These are phyloP conservation scores for Crucibulum laeve DNA, from an alignment of 768 basidiomycete genomes.

Conservation along the genomic window DNA sequence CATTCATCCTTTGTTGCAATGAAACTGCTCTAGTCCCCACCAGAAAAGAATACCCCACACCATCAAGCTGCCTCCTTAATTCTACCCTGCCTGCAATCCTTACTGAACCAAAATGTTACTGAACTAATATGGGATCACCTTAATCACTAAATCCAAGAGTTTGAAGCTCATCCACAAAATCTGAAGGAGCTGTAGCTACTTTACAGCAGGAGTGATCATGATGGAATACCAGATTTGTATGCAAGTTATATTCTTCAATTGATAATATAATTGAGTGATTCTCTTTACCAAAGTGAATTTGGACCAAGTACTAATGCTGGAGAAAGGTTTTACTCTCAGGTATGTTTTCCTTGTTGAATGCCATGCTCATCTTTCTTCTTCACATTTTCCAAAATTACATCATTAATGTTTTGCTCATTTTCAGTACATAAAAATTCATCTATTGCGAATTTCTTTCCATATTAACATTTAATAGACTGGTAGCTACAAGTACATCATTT, in stretches of 20 bases:
- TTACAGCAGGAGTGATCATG: slow-evolving; percentile 23
- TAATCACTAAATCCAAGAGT: neutral
- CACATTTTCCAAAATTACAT: neutral
- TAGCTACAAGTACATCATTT: too few relatives aligned
- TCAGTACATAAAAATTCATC: too few relatives aligned
- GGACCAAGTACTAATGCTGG: slow-evolving; percentile 19
- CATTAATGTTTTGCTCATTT: too few relatives aligned
- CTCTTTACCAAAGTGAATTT: slow-evolving; percentile 12
- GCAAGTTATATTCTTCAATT: slow-evolving; percentile 12
- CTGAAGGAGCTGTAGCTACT: slow-evolving; percentile 17
- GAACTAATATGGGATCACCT: slow-evolving; percentile 24
- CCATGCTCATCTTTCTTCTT: neutral
- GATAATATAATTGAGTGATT: slow-evolving; percentile 13
- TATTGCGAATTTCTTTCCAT: too few relatives aligned
- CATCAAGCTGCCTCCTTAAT: too few relatives aligned
- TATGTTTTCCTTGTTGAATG: neutral
- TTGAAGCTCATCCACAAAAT: neutral
- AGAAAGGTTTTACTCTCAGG: neutral
- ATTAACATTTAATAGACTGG: too few relatives aligned
- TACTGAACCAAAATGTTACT: slow-evolving; percentile 27
- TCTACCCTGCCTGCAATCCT: slow-evolving; percentile 22
- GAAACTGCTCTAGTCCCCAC: too few relatives aligned
- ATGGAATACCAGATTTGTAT: slow-evolving; percentile 7
- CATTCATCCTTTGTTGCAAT: too few relatives aligned
- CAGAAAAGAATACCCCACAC: too few relatives aligned